These are phyloP conservation scores for Boletus semigastroideus DNA, from an alignment of 1,284 basidiomycete species.

Conservation along the genomic window DNA sequence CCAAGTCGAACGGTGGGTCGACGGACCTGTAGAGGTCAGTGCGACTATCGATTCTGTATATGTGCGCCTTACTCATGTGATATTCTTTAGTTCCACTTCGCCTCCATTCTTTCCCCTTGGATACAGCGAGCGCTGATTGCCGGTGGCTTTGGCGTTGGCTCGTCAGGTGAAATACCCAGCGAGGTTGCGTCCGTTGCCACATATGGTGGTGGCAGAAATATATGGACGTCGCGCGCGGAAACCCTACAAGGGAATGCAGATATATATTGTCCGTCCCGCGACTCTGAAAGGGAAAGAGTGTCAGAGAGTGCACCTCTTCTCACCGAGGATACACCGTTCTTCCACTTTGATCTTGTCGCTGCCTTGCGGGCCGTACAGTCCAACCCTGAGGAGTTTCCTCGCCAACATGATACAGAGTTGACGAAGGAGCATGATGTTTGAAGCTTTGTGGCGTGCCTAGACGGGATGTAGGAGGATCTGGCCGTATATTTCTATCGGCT, in stretches of 20 bases:
- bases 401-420: slow-evolving; percentile 8
- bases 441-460: neutral
- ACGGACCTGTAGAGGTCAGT: slow-evolving; percentile 73
- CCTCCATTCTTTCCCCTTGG: slow-evolving; percentile 90
- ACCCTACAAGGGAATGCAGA: slow-evolving; percentile 34
- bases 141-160: slow-evolving; percentile 79
- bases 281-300: neutral
- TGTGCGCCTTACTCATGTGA: neutral
- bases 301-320: slow-evolving; percentile 42
- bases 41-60: neutral
- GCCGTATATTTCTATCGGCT: neutral
- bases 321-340: slow-evolving; percentile 71
- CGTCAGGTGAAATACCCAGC: slow-evolving; percentile 41
- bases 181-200: slow-evolving; percentile 79
- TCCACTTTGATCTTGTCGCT: slow-evolving; percentile 79
- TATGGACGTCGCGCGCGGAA: slow-evolving; percentile 16
- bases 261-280: slow-evolving; percentile 7
- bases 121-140: slow-evolving; percentile 87
- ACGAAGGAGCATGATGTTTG: slow-evolving; percentile 13
- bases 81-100: slow-evolving; percentile 76
- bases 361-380: slow-evolving; percentile 74
- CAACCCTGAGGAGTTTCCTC: slow-evolving; percentile 6
- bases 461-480: neutral
- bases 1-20: slow-evolving; percentile 87
- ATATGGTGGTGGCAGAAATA: slow-evolving; percentile 44